phyloP scores from a whole-genome alignment of 257 asterid genomes.

The Parsonsia alboflavescens region DNA sequence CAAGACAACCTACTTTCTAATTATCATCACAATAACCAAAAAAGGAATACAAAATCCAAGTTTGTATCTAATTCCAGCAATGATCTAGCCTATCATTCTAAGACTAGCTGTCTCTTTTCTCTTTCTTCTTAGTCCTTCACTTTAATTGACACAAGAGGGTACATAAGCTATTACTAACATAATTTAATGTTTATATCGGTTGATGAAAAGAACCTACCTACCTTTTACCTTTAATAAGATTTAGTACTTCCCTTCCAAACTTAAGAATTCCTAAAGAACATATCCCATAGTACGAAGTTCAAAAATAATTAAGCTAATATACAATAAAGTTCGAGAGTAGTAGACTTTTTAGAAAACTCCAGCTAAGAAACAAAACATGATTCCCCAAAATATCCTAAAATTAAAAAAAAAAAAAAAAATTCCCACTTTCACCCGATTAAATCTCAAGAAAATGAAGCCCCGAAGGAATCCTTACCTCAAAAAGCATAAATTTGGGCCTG shows the following conservation, averaged over 20 bases:
- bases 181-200: not conserved
- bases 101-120: not conserved
- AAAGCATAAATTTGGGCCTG: constrained; percentile 5
- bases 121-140: not conserved
- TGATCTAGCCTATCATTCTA: constrained; percentile 1
- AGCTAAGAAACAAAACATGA: not conserved
- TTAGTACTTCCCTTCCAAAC: not conserved
- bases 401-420: not conserved
- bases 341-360: not conserved
- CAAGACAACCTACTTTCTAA: constrained; percentile 8
- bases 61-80: not conserved
- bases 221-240: not conserved
- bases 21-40: constrained; percentile 8
- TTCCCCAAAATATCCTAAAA: constrained; percentile 4
- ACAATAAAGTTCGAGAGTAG: not conserved
- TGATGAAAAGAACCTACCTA: not conserved
- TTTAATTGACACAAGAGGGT: not conserved
- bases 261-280: not conserved
- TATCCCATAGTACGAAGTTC: not conserved
- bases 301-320: constrained; percentile 1
- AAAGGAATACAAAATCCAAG: not conserved
- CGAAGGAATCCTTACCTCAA: constrained; percentile 23
- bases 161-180: not conserved
- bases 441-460: constrained; percentile 12
- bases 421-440: not conserved